phyloP scores from a whole-genome alignment of 306 rosid species.

The Glycyrrhiza uralensis region DNA sequence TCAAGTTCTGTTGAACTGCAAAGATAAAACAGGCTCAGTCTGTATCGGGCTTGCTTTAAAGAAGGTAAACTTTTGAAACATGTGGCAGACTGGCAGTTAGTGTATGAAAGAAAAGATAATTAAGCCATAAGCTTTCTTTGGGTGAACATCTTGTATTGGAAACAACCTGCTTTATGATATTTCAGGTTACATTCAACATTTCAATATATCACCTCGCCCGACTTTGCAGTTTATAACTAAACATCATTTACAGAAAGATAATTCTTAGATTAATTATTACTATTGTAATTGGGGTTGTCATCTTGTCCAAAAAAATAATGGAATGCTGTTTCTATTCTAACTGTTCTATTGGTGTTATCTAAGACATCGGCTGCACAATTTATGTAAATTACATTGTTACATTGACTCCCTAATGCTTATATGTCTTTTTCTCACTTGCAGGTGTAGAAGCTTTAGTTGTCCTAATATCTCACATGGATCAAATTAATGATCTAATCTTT shows the following conservation, averaged over 20 bases:
- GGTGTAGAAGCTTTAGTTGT: slow-evolving; percentile 70
- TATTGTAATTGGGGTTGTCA: not conserved
- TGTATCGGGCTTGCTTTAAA: not conserved
- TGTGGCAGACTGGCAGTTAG: not conserved
- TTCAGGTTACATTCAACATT: too few species aligned
- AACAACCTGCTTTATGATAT: slow-evolving; percentile 1
- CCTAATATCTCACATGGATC: slow-evolving; percentile 45
- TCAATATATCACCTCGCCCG: slow-evolving; percentile 7
- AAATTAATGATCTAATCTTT: slow-evolving; percentile 45
- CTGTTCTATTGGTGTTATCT: slow-evolving; percentile 5
- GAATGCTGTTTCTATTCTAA: not conserved
- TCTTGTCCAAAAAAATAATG: not conserved
- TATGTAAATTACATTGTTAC: not conserved
- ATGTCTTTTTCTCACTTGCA: slow-evolving; percentile 41
- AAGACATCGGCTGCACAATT: not conserved
- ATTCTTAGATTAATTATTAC: slow-evolving; percentile 12
- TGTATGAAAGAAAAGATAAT: not conserved
- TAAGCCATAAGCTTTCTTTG: not conserved
- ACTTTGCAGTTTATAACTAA: slow-evolving; percentile 6
- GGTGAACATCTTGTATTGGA: not conserved
- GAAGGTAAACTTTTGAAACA: not conserved
- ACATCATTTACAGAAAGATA: not conserved
- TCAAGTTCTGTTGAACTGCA: slow-evolving; percentile 3
- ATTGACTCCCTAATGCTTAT: slow-evolving; percentile 15
- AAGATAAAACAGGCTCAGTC: not conserved